phyloP scores from a whole-genome alignment of 495 filamentous ascomycete species.

The Penicillium cataractarum region DNA sequence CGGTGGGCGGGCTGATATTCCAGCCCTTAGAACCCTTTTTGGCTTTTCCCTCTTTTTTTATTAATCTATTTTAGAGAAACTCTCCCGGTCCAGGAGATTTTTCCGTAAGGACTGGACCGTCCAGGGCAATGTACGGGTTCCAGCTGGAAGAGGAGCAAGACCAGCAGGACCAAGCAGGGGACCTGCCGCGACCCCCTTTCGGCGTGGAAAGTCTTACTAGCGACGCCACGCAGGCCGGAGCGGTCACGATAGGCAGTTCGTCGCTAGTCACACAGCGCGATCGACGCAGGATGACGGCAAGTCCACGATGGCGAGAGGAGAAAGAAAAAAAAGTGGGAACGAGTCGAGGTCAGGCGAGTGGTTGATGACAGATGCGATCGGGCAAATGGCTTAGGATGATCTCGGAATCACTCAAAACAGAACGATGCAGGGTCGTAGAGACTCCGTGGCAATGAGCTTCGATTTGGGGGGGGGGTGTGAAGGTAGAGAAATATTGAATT shows the following conservation, averaged over 20 bases:
- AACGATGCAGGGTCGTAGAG: neutral
- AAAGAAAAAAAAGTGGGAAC: neutral
- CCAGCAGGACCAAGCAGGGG: constrained; percentile 3
- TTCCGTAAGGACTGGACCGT: neutral
- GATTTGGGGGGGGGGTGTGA: neutral
- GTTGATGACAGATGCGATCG: neutral
- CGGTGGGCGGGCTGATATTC: constrained; percentile 52
- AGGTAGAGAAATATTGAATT: neutral
- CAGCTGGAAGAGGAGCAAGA: neutral
- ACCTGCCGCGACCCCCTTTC: constrained; percentile 6
- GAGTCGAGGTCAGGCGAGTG: neutral
- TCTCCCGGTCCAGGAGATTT: neutral
- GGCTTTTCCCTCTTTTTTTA: constrained; percentile 6
- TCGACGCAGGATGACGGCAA: constrained; percentile 38
- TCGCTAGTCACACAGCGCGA: constrained; percentile 16
- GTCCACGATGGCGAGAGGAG: neutral
- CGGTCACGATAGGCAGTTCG: constrained; percentile 15
- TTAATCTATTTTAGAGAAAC: neutral
- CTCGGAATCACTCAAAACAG: neutral
- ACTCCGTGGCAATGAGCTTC: too few species aligned
- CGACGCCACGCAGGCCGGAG: constrained; percentile 7
- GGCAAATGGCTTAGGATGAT: neutral
- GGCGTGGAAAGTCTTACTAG: constrained; percentile 13
- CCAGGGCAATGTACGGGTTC: constrained; percentile 2
- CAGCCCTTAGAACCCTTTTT: constrained; percentile 38